These are phyloP conservation scores for Aureobasidium subglaciale DNA, from an alignment of 2,329 filamentous ascomycete genomes.

Conservation along the genomic window DNA sequence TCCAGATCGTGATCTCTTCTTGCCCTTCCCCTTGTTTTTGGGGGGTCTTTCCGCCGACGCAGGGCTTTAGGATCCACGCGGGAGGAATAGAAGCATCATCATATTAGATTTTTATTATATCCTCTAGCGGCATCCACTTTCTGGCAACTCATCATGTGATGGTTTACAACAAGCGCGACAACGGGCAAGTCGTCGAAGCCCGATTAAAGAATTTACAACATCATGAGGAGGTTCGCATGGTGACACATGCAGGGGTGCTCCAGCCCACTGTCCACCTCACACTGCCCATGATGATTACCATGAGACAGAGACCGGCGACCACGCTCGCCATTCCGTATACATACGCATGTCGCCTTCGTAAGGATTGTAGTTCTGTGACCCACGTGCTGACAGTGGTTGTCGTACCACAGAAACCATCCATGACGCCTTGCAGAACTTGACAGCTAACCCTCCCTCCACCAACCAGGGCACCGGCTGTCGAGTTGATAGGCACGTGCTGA, in stretches of 20 bases:
- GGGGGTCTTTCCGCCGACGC: neutral
- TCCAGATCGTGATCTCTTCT: neutral
- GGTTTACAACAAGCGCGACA: neutral
- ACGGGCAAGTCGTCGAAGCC: neutral
- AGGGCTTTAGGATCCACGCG: conserved; percentile 6
- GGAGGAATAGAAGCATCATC: neutral
- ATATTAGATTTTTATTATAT: neutral
- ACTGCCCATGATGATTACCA: conserved; percentile 69
- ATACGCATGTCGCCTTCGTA: conserved; percentile 53
- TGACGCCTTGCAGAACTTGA: conserved; percentile 40
- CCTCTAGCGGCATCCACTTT: neutral
- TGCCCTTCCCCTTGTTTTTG: neutral
- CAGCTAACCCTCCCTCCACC: conserved; percentile 37
- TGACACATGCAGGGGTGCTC: conserved; percentile 30
- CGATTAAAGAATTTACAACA: neutral
- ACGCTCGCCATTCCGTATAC: conserved; percentile 60
- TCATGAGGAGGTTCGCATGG: conserved; percentile 16
- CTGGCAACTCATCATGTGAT: neutral
- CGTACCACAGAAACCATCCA: conserved; percentile 43
- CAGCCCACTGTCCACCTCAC: conserved; percentile 58
- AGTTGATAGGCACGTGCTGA: conserved; percentile 50
- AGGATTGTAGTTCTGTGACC: conserved; percentile 37
- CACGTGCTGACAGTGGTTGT: conserved; percentile 44
- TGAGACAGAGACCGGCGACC: conserved; percentile 47
- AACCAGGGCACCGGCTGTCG: conserved; percentile 28